Conservation (phyloP, 495 filamentous ascomycete genomes). For the Parmelia sp. region DNA sequence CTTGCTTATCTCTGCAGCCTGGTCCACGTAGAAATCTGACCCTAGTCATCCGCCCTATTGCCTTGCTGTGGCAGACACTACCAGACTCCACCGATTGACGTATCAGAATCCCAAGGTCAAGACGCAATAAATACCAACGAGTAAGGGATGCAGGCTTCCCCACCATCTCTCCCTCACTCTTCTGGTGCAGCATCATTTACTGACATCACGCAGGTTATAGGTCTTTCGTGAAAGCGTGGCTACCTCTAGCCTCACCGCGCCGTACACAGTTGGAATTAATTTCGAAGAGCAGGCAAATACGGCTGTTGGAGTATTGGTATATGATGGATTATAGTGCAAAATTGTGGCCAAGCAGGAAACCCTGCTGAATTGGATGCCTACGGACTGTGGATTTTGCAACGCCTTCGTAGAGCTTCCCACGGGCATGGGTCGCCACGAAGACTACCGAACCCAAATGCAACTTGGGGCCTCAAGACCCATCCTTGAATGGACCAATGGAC, state of each 20-base stretch:
- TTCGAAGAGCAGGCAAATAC: neutral
- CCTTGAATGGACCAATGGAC: slow-evolving; percentile 55
- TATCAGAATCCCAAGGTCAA: too few relatives aligned
- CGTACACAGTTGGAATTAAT: neutral
- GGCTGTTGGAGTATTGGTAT: neutral
- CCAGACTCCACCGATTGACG: neutral
- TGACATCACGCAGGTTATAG: neutral
- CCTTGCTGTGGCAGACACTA: neutral
- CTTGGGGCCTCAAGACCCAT: slow-evolving; percentile 51
- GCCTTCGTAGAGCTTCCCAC: too few relatives aligned
- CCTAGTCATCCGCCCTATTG: neutral
- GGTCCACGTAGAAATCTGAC: neutral
- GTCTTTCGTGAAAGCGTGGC: neutral
- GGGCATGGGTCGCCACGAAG: slow-evolving; percentile 50
- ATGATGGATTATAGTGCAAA: too few relatives aligned
- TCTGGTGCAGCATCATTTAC: neutral
- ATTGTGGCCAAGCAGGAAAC: too few relatives aligned
- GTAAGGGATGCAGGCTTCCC: neutral
- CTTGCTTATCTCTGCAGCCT: neutral
- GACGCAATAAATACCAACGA: neutral
- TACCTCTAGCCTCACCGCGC: neutral
- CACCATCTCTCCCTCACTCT: neutral
- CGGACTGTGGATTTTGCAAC: too few relatives aligned
- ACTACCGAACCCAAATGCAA: slow-evolving; percentile 37
- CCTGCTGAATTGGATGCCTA: too few relatives aligned